Evolutionary conservation across 2,329 filamentous ascomycete species (phyloP), one percentile per base, ranked within the genome.

Genomic region (Alternaria conjuncta): DNA sequence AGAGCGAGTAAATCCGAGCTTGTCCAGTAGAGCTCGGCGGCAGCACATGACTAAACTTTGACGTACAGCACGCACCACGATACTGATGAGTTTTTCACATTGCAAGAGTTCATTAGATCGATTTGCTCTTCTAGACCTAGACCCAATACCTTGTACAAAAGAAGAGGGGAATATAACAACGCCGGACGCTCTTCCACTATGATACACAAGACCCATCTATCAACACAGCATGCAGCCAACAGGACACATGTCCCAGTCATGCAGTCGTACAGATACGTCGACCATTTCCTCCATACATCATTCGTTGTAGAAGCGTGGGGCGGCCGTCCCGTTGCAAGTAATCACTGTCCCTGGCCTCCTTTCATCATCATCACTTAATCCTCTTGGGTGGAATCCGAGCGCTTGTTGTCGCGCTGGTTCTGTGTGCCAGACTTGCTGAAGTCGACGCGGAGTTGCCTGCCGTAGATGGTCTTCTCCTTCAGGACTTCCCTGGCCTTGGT

Each of bases 391-490:
- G 67, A 67, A 50, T 74, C 68, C 47, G 49, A 30, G 55, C 63
- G 63, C 64, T 58, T 66, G 23, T 60, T 44, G 23, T 60, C 43
- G 30, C 65, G 55, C 32, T 57, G 55, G 55, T 73, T 15, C 57
- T 45, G 18, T 4, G 65, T 64, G 10, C 53, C 49, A 15, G 70
- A 71, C 61, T 66, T 74, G 67, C 86, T 86, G 81, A 82, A 96
- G 78, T 93, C 90, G 23, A 94, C 71, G 60, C 86, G 86, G 68
- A 97, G 81, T 57, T 79, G 75, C 59, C 93, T 86, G 45, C 89
- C 90, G 71, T 90, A 90, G n/a, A 94, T 82, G 51, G 83, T 79
- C 79, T 87, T 87, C 21, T 82, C 80, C 56, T 79, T 68, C 43
- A 97, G 82, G 13, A 83, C 69, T 58, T 88, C 86, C 71, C 83